These are phyloP conservation scores for Phytopythium helicoides DNA, from an alignment of 352 stramenopile genomes.

Conservation along the genomic window DNA sequence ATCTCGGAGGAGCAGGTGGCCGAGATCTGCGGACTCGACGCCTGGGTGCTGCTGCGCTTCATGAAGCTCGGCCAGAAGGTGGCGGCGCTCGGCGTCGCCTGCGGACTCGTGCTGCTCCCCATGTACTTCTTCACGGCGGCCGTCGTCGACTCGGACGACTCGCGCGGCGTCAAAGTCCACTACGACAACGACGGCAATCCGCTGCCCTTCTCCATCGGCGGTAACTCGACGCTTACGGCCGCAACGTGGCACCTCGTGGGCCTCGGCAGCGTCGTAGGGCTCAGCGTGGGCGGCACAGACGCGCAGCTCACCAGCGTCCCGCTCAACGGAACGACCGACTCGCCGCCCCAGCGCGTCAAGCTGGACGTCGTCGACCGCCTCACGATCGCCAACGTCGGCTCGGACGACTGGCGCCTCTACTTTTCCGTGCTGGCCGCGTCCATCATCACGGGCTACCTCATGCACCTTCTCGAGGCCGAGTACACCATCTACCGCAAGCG, in stretches of 20 bases:
- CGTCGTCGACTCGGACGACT: conserved; percentile 23
- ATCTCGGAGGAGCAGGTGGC: conserved; percentile 58
- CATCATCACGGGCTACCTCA: conserved; percentile 45
- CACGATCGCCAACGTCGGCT: conserved; percentile 65
- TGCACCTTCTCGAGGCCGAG: conserved; percentile 53
- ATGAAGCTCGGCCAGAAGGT: conserved; percentile 69
- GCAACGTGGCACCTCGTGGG: not conserved
- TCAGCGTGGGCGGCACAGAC: not conserved
- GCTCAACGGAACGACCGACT: conserved; percentile 13
- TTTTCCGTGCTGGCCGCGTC: conserved; percentile 58
- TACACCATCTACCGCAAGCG: conserved; percentile 60
- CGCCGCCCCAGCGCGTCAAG: conserved; percentile 27
- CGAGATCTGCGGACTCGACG: conserved; percentile 60
- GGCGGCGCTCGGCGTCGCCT: conserved; percentile 45
- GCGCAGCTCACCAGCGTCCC: conserved; percentile 3
- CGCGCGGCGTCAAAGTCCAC: conserved; percentile 14
- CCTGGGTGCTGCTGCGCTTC: conserved; percentile 77
- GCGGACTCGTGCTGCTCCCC: conserved; percentile 64
- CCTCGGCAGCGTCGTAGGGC: not conserved
- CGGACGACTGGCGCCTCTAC: conserved; percentile 60
- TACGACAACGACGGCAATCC: conserved; percentile 20
- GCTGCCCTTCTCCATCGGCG: conserved; percentile 11
- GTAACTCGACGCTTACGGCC: conserved; percentile 11
- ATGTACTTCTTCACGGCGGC: conserved; percentile 57
- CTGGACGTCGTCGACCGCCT: conserved; percentile 66